A percentile compares a stretch with the other conserved stretches of the same genome.
These are phyloP conservation scores for Pleurozium schreberi DNA, from an alignment of 225 moss, liverwort and hornwort genomes.

Conservation along the genomic window DNA sequence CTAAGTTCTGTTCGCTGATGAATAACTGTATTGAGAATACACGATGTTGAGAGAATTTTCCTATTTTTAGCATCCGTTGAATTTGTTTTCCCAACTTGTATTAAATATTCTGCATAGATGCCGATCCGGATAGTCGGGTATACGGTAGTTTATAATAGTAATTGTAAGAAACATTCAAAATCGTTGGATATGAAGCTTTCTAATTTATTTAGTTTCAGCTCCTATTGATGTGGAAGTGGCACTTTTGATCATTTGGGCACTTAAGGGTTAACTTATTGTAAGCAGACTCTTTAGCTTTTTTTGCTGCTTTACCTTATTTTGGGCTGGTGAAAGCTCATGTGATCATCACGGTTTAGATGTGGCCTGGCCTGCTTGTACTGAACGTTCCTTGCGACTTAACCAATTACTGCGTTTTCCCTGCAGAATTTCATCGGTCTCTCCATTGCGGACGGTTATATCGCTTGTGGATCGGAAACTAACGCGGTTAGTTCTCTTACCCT, in stretches of 20 bases:
- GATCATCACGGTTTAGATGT: background rate
- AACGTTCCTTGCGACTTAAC: background rate
- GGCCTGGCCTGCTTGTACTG: background rate
- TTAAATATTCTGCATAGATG: no score
- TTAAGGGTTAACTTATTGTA: background rate
- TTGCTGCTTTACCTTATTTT: background rate
- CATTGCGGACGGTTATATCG: conserved; percentile 89
- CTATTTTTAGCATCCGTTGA: background rate
- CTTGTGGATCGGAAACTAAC: conserved; percentile 93
- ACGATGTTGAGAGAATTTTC: background rate
- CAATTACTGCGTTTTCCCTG: background rate
- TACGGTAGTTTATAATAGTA: background rate
- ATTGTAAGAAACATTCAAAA: no score
- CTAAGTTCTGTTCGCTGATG: background rate
- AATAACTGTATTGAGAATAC: background rate
- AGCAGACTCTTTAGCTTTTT: background rate
- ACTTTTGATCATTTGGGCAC: background rate
- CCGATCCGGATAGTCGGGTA: background rate
- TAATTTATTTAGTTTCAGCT: background rate
- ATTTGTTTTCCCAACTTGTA: background rate
- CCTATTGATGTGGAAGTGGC: background rate
- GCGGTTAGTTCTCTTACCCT: conserved; percentile 32
- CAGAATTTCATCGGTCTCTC: conserved; percentile 99
- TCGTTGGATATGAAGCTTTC: background rate
- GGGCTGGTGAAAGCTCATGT: background rate